These are phyloP conservation scores for Pseudonitzschia delicatissima DNA, from an alignment of 108 stramenopile species.

Conservation along the genomic window DNA sequence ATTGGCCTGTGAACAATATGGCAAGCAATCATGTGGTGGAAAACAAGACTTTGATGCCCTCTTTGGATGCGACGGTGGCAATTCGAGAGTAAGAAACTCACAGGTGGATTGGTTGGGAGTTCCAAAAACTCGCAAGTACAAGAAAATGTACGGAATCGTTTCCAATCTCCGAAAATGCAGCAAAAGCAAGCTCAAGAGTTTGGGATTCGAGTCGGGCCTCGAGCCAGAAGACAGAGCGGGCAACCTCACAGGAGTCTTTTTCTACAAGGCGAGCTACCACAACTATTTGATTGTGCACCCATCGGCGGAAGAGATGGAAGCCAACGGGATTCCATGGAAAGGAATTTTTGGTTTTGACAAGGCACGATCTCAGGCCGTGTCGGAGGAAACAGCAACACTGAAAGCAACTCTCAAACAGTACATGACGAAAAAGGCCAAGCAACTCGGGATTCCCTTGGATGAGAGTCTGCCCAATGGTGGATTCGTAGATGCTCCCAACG, in stretches of 20 bases:
- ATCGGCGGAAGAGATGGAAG: conserved; percentile 14
- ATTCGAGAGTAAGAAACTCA: too few species aligned
- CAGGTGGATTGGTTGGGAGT: too few species aligned
- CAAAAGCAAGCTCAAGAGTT: background rate
- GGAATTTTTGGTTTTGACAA: conserved; percentile 17
- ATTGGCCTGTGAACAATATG: too few species aligned
- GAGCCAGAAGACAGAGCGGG: conserved; percentile 20
- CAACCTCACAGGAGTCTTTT: conserved; percentile 7
- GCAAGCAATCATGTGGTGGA: too few species aligned
- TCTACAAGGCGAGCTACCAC: conserved; percentile 19
- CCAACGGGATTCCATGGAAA: conserved; percentile 17
- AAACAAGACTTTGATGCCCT: too few species aligned
- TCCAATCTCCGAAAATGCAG: conserved; percentile 16
- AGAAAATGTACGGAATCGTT: conserved; percentile 21
- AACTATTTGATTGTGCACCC: conserved; percentile 19
- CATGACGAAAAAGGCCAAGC: background rate
- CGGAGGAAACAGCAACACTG: too few species aligned
- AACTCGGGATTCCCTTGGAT: too few species aligned
- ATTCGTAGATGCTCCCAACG: conserved; percentile 12
- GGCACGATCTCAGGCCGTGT: background rate
- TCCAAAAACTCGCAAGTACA: conserved; percentile 13
- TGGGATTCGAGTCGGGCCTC: background rate
- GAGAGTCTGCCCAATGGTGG: conserved; percentile 8
- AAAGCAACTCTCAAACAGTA: too few species aligned
- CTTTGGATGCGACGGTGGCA: too few species aligned